A percentile compares a stretch with the other conserved stretches of the same genome.
Evolutionary conservation across 2,329 filamentous ascomycete species (phyloP).

Genomic region (Cladobotryum mycophilum): DNA sequence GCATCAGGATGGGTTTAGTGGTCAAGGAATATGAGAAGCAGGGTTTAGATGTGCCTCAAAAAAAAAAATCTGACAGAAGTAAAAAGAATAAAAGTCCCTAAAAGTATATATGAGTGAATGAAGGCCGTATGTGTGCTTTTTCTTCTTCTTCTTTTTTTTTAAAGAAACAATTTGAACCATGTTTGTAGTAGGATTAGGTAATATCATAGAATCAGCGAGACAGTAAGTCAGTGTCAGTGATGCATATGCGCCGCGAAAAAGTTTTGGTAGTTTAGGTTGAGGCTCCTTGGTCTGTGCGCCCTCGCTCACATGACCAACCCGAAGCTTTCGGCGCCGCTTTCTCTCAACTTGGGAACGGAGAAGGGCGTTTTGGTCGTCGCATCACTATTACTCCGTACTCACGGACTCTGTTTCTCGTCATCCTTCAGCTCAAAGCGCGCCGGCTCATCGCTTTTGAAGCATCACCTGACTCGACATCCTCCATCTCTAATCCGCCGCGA

Average conservation of each 20-base stretch:
- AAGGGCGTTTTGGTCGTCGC: conserved; percentile 12
- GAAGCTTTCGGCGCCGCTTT: conserved; percentile 3
- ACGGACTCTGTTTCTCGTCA: background rate
- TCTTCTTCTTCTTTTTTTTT: no score
- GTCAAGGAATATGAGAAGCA: background rate
- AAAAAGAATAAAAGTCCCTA: background rate
- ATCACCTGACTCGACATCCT: background rate
- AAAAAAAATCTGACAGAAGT: background rate
- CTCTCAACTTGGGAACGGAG: conserved; percentile 6
- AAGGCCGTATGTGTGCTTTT: background rate
- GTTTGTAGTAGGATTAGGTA: background rate
- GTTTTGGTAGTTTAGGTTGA: no score
- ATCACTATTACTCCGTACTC: conserved; percentile 6
- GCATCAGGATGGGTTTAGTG: background rate
- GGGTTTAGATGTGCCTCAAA: background rate
- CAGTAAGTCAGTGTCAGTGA: background rate
- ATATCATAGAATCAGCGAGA: conserved; percentile 1
- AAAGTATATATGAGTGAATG: background rate
- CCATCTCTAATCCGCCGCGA: background rate
- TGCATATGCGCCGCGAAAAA: background rate
- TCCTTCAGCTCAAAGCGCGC: background rate
- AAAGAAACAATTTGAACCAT: no score
- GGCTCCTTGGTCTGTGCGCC: conserved; percentile 20
- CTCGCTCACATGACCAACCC: conserved; percentile 26
- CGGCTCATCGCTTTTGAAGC: background rate